A percentile compares a stretch with the other conserved stretches of the same genome.
Conservation (phyloP, 179 eudicot species). For the Beta corolliflora region DNA sequence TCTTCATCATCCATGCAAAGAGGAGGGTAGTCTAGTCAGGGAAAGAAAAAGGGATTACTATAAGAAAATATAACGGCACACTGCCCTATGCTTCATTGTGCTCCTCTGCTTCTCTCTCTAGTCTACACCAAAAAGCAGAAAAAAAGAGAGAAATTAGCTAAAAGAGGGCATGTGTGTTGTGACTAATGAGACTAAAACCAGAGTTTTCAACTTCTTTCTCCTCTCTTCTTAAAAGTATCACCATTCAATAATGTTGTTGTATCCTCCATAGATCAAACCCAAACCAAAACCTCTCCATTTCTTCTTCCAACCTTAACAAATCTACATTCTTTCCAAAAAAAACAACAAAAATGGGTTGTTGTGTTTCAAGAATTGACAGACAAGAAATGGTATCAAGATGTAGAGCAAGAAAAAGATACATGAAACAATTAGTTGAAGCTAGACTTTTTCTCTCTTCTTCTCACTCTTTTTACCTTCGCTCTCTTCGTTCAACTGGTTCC, state of each 20-base stretch:
- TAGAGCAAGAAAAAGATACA: slow-evolving; percentile 70
- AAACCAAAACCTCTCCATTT: background rate
- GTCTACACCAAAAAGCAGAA: slow-evolving; percentile 16
- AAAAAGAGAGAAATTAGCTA: background rate
- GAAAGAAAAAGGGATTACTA: background rate
- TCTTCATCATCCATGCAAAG: slow-evolving; percentile 25
- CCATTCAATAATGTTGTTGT: slow-evolving; percentile 15
- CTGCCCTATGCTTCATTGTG: slow-evolving; percentile 37
- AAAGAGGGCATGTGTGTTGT: slow-evolving; percentile 10
- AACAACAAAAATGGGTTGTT: slow-evolving; percentile 66
- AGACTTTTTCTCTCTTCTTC: slow-evolving; percentile 64
- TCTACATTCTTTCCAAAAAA: too few species aligned
- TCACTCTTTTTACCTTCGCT: slow-evolving; percentile 61
- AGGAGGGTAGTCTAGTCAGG: background rate
- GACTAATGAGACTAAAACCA: background rate
- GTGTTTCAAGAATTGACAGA: slow-evolving; percentile 68
- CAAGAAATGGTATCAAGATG: slow-evolving; percentile 87
- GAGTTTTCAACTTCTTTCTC: background rate
- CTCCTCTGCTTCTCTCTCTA: slow-evolving; percentile 20
- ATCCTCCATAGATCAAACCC: slow-evolving; percentile 11
- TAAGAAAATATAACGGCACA: slow-evolving; percentile 36
- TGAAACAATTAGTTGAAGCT: slow-evolving; percentile 74
- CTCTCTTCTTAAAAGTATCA: slow-evolving; percentile 19
- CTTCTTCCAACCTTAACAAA: too few species aligned
- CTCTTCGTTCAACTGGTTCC: slow-evolving; percentile 66